A percentile compares a stretch with the other conserved stretches of the same genome.
phyloP scores from a whole-genome alignment of 2,329 filamentous ascomycete genomes.

The Colletotrichum camelliae region DNA sequence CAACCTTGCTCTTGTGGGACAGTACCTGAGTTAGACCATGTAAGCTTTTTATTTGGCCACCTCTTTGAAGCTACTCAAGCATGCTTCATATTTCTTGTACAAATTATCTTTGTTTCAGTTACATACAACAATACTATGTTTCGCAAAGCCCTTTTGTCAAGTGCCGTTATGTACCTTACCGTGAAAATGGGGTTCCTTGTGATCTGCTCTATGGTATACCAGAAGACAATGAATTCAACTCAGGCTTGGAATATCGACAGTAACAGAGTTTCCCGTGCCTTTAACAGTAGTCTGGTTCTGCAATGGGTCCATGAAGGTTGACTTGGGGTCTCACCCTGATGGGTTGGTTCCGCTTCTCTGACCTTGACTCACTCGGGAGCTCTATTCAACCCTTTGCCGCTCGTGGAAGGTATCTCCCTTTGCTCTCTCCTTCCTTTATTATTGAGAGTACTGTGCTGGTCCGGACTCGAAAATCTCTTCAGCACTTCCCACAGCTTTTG shows the following conservation, averaged over 20 bases:
- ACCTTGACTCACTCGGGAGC: neutral
- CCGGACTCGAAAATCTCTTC: neutral
- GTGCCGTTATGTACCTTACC: neutral
- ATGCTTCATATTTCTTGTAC: neutral
- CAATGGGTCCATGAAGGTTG: neutral
- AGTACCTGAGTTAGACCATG: neutral
- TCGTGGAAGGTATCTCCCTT: neutral
- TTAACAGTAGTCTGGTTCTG: neutral
- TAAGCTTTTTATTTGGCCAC: neutral
- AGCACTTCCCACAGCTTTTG: neutral
- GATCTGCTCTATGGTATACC: neutral
- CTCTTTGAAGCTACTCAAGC: neutral
- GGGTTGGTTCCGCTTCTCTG: neutral
- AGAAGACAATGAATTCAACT: too few relatives aligned
- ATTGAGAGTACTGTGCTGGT: neutral
- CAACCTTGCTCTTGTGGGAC: constrained; percentile 49
- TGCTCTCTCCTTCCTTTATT: neutral
- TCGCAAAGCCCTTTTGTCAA: neutral
- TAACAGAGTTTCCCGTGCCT: neutral
- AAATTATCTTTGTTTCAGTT: neutral
- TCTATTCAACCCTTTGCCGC: neutral
- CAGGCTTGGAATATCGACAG: neutral
- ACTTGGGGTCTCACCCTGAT: neutral
- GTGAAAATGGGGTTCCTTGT: neutral
- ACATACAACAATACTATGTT: neutral